Conservation (phyloP, 2,329 filamentous ascomycete species). For the Colletotrichum somersetense region DNA sequence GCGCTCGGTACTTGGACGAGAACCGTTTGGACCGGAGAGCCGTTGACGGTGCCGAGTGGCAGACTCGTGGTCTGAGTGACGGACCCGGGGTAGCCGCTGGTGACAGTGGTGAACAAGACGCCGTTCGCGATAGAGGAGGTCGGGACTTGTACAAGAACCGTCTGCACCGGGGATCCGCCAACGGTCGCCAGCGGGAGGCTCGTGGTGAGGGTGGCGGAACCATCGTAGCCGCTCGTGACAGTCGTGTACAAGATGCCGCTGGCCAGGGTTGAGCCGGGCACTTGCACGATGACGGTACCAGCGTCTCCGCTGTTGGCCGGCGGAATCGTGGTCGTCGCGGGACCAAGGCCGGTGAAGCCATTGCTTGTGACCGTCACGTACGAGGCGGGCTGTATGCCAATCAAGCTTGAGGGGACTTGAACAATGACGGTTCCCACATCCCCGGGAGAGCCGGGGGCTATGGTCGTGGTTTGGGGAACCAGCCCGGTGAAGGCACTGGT, state of each 20-base stretch:
- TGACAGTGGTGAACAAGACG: not conserved
- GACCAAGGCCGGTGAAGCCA: not conserved
- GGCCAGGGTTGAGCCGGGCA: constrained; percentile 9
- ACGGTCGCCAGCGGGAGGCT: not conserved
- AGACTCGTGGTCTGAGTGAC: constrained; percentile 1
- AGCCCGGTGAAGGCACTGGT: constrained; percentile 10
- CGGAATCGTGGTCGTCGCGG: constrained; percentile 19
- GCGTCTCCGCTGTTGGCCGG: constrained; percentile 30
- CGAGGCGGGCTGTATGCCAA: not conserved
- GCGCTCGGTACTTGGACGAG: constrained; percentile 1
- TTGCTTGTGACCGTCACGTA: constrained; percentile 11
- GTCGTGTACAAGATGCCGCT: constrained; percentile 19
- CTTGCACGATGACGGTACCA: constrained; percentile 25
- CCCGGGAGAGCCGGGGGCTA: constrained; percentile 8
- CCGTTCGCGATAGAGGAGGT: not conserved
- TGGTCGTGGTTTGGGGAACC: constrained; percentile 2
- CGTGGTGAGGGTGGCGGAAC: constrained; percentile 6
- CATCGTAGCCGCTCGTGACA: constrained; percentile 26
- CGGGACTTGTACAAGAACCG: constrained; percentile 13
- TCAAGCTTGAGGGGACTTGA: not conserved
- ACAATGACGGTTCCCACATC: constrained; percentile 7
- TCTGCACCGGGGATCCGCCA: constrained; percentile 1
- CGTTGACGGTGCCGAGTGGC: not conserved
- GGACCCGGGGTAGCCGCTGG: constrained; percentile 8
- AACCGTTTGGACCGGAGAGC: not conserved